Evolutionary conservation across 352 stramenopile genomes (phyloP).

Genomic region (Phytophthora cryptogea): DNA sequence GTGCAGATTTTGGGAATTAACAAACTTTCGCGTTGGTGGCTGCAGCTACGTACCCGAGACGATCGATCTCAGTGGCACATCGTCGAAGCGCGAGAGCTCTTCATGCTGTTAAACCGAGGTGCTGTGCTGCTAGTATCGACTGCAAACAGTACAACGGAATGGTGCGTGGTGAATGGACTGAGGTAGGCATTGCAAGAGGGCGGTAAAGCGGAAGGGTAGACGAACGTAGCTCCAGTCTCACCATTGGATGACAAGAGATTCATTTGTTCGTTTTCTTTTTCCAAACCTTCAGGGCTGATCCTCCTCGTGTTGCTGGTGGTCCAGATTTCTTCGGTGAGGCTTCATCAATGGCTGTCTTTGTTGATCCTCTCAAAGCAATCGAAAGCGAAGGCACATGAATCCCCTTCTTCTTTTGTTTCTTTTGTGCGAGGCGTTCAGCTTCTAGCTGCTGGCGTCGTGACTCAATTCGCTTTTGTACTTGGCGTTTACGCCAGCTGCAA

Average conservation of each 20-base stretch:
- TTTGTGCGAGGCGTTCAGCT: slow-evolving; percentile 34
- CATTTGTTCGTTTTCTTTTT: slow-evolving; percentile 29
- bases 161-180: slow-evolving; percentile 8
- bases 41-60: slow-evolving; percentile 83
- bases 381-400: slow-evolving; percentile 6
- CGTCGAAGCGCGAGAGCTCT: slow-evolving; percentile 69
- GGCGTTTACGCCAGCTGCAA: slow-evolving; percentile 51
- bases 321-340: slow-evolving; percentile 3
- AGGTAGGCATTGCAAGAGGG: background rate
- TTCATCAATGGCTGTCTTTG: slow-evolving; percentile 29
- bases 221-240: slow-evolving; percentile 15
- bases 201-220: slow-evolving; percentile 16
- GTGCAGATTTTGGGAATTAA: background rate
- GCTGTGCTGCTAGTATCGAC: slow-evolving; percentile 9
- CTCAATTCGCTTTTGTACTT: slow-evolving; percentile 44
- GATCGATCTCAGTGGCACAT: slow-evolving; percentile 80
- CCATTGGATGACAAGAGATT: slow-evolving; percentile 17
- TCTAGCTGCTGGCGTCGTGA: slow-evolving; percentile 39
- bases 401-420: slow-evolving; percentile 32
- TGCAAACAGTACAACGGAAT: slow-evolving; percentile 3
- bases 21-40: slow-evolving; percentile 2
- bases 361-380: slow-evolving; percentile 19
- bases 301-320: slow-evolving; percentile 2
- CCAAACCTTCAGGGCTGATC: slow-evolving; percentile 8
- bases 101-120: slow-evolving; percentile 64